A percentile compares a stretch with the other conserved stretches of the same genome.
Conservation (phyloP, 2,329 filamentous ascomycete genomes). For the Clonostachys sp. region DNA sequence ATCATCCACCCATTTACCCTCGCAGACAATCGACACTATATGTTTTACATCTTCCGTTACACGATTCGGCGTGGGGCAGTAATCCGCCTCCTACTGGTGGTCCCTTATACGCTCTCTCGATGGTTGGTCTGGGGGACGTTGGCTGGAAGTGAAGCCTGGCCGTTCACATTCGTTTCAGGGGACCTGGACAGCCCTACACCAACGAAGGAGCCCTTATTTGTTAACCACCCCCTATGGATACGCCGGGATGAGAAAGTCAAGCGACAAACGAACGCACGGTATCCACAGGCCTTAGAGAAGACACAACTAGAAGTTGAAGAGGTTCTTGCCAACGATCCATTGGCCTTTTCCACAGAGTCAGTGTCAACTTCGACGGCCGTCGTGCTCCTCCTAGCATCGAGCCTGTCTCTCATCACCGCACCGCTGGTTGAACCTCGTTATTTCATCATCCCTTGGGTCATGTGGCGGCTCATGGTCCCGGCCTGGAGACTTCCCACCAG, state of each 20-base stretch:
- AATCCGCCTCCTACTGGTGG: conserved; percentile 63
- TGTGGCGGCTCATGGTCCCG: conserved; percentile 82
- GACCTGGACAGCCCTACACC: background rate
- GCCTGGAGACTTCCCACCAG: conserved; percentile 22
- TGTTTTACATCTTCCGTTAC: conserved; percentile 92
- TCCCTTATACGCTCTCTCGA: conserved; percentile 66
- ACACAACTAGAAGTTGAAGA: conserved; percentile 1
- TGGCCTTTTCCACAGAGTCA: conserved; percentile 17
- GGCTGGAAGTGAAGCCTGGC: conserved; percentile 25
- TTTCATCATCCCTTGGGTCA: conserved; percentile 91
- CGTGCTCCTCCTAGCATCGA: conserved; percentile 62
- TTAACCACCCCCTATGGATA: background rate
- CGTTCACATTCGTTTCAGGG: background rate
- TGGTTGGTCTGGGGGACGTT: conserved; percentile 66
- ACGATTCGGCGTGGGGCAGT: conserved; percentile 62
- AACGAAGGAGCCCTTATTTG: background rate
- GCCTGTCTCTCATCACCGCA: conserved; percentile 78
- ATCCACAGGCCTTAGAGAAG: conserved; percentile 2
- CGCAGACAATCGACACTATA: conserved; percentile 94
- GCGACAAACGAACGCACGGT: background rate
- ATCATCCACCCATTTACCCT: conserved; percentile 93
- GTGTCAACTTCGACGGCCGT: conserved; percentile 46
- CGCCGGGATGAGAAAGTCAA: background rate
- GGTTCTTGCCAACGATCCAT: conserved; percentile 14
- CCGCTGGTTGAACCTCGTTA: conserved; percentile 94